phyloP scores from a whole-genome alignment of 208 protist genomes.

The Angomonas ambiguus region DNA sequence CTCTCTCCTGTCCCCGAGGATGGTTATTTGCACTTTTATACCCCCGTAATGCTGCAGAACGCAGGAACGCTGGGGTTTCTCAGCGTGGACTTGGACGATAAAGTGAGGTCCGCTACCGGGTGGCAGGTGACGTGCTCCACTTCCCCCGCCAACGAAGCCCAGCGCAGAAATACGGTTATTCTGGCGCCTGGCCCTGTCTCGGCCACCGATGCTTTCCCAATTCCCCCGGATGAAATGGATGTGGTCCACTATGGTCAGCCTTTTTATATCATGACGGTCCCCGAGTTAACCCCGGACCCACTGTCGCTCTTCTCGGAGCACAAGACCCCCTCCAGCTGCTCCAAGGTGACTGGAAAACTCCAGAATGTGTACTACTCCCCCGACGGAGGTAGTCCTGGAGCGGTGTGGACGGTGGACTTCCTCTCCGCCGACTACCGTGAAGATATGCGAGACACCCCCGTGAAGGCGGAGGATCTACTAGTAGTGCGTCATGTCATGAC shows the following conservation, averaged over 20 bases:
- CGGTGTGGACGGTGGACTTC: conserved; percentile 80
- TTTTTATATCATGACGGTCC: conserved; percentile 80
- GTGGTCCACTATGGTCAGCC: conserved; percentile 89
- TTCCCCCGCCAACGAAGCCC: conserved; percentile 39
- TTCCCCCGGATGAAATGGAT: conserved; percentile 68
- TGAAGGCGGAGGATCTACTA: conserved; percentile 63
- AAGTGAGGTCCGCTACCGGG: conserved; percentile 33
- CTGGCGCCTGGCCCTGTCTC: conserved; percentile 61
- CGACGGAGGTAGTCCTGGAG: conserved; percentile 51
- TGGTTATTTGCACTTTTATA: conserved; percentile 72
- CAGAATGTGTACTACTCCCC: conserved; percentile 83
- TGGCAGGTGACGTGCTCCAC: conserved; percentile 72
- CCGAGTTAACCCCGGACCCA: conserved; percentile 59
- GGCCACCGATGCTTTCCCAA: conserved; percentile 61
- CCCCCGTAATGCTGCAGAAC: conserved; percentile 81
- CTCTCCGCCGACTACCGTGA: conserved; percentile 69
- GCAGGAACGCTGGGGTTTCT: conserved; percentile 69
- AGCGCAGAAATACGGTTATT: conserved; percentile 66
- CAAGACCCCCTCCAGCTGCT: conserved; percentile 50
- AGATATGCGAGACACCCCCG: conserved; percentile 80
- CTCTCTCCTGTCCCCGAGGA: conserved; percentile 47
- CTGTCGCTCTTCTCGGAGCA: conserved; percentile 75
- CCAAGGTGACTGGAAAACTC: conserved; percentile 59
- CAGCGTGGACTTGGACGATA: conserved; percentile 81
- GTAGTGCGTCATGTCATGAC: conserved; percentile 83